Evolutionary conservation across 164 flowering plant genomes (phyloP), one percentile per base, ranked within the genome.

Genomic region (Aristolochia fimbriata): DNA sequence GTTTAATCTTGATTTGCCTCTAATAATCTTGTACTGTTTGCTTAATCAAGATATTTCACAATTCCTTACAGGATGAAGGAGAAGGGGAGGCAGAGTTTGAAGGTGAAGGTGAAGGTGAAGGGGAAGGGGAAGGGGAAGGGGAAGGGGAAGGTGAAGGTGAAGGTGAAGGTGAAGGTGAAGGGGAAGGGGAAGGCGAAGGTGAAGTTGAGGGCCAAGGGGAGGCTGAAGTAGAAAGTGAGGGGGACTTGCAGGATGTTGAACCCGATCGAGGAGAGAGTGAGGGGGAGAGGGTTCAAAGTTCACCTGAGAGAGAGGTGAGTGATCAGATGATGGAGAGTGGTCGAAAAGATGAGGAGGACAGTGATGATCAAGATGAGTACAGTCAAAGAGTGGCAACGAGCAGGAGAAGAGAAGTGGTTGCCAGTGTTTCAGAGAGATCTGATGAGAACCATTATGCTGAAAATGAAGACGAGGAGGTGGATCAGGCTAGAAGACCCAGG

Each of bases 201-300:
- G 86, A 81, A 61, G 73, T 73, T 15, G 97, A 92, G 77, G 90
- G 87, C 43, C 88, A 87, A 58, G 97, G 94, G 50, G 97, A 90
- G 61, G 91, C 70, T 13, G 94, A 86, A 50, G 76, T 76, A 67
- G 97, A 88, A 69, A 88, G 91, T 67, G 96, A 86, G 62, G 91
- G 76, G 16, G 96, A 90, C 48, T 46, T 70, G 47, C 83, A 61
- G 62, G 88, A 85, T 45, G 76, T 64, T 47, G 87, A 82, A 41
- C 88, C 79, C 62, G 84, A 82, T 73, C 86, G 65, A 50, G 88
- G 80, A 27, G 96, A 93, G 71, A 90, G 97, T 74, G 99, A 88
- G 69, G 95, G 79, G 62, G 97, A 88, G 71, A 80, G 93, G 72
- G 89, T 77, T 62, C 86, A 81, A 73, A 84, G 88, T 70, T 85